Evolutionary conservation across 78 protist species (phyloP), one percentile per base, ranked within the genome.

Genomic region (Dictyostelium capitatum): DNA sequence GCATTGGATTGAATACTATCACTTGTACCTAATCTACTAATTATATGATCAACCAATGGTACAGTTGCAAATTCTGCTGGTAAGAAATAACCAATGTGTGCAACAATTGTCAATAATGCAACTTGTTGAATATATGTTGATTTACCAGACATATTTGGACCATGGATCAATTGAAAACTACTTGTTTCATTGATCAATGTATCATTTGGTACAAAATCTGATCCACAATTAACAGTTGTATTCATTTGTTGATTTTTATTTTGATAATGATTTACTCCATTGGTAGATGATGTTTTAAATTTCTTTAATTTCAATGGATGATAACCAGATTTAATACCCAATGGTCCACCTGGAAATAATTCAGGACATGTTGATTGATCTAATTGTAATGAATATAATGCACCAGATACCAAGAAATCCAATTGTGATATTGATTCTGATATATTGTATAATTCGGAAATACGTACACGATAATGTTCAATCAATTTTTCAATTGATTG

Each of bases 91-190:
- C 96, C 96, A 57, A 85, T 80, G 12, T 82, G 90, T 4, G 96
- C 96, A 19, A 93, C 70, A 11, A 93, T 73, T 23, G 96, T 78
- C 15, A 93, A 65, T 8, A 93, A 54, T 11, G 90, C 85, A 32
- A 93, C 92, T 79, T 93, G 96, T 89, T 83, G 82, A 79, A 93
- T 87, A 20, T 93, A 93, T 25, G 96, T 93, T 46, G 94, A 56
- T 47, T 93, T 93, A n/a, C 96, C 96, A 48, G 83, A 82, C 96
- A 93, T 93, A 46, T 93, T 93, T 30, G 92, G 87, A 43, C 96
- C 96, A 69, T 85, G 83, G 12, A 93, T 46, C 20, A 93, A 54
- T 23, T 93, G 96, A 43, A 83, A 93, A 41, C 80, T 79, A 9
- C 89, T 53, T 1, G 92, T 81, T 65, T 93, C 89, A 54, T 50